These are phyloP conservation scores for Manihot esculenta DNA, from an alignment of 441 rosid genomes.

Conservation along the genomic window DNA sequence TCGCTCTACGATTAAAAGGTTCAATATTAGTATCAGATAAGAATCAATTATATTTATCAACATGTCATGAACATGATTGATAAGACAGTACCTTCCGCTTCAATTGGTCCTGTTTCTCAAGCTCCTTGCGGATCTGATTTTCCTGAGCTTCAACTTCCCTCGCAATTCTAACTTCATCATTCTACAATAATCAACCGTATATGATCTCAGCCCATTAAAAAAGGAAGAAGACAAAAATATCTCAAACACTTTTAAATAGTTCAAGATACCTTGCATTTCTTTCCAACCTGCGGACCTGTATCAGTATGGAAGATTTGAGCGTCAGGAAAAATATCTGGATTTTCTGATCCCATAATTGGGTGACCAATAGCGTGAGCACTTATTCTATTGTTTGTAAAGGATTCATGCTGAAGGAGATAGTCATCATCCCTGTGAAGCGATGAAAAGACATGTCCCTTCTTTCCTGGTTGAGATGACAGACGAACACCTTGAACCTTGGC, in stretches of 20 bases:
- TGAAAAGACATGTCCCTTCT: conserved; percentile 48
- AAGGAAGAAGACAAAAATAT: conserved; percentile 15
- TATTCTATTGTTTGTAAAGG: conserved; percentile 44
- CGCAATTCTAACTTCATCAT: conserved; percentile 64
- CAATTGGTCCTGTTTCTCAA: conserved; percentile 67
- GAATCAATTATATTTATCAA: background rate
- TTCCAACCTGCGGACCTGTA: conserved; percentile 48
- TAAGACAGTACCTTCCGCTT: conserved; percentile 64
- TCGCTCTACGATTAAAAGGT: conserved; percentile 55
- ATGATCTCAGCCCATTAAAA: conserved; percentile 10
- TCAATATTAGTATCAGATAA: conserved; percentile 25
- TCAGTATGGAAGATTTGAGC: conserved; percentile 53
- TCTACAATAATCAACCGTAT: conserved; percentile 37
- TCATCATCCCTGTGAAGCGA: conserved; percentile 60
- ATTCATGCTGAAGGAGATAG: conserved; percentile 46
- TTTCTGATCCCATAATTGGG: conserved; percentile 49
- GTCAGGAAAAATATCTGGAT: conserved; percentile 55
- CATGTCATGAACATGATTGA: background rate
- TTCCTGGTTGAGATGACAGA: conserved; percentile 60
- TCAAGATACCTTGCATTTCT: conserved; percentile 71
- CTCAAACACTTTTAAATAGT: conserved; percentile 14
- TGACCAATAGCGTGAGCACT: conserved; percentile 35
- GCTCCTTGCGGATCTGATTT: conserved; percentile 67
- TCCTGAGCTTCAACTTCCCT: conserved; percentile 80
- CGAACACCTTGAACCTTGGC: conserved; percentile 55